These are phyloP conservation scores for Asterochloris erici DNA, from an alignment of 139 green algal species.

Conservation along the genomic window DNA sequence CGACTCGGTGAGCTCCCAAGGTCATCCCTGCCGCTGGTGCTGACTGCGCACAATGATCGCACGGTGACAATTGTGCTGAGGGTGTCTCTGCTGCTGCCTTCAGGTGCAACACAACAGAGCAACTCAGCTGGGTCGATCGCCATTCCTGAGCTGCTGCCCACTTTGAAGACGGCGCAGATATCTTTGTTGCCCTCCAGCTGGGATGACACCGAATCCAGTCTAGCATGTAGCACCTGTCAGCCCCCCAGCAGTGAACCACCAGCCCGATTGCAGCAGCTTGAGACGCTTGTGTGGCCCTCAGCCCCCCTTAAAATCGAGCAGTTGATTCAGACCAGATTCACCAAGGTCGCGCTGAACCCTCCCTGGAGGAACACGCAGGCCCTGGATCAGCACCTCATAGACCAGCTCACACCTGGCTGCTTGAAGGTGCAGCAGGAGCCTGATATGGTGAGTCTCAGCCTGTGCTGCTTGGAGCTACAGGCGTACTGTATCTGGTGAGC, in stretches of 20 bases:
- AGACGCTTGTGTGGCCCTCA: neutral
- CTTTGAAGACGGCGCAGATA: neutral
- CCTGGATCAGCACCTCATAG: neutral
- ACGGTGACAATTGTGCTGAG: neutral
- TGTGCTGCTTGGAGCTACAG: neutral
- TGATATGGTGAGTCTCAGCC: neutral
- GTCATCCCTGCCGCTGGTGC: neutral
- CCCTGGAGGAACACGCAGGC: neutral
- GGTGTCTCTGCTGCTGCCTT: conserved; percentile 7
- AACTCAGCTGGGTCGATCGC: neutral
- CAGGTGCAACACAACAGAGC: neutral
- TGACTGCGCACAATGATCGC: neutral
- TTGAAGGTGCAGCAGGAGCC: neutral
- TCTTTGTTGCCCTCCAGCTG: neutral
- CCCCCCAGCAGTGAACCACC: neutral
- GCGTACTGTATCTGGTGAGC: neutral
- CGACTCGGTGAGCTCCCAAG: neutral
- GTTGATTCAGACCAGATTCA: neutral
- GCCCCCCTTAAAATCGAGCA: neutral
- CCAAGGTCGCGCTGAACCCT: conserved; percentile 3
- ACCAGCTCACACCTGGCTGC: neutral
- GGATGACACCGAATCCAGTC: neutral
- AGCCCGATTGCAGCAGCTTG: neutral
- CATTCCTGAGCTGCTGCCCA: neutral
- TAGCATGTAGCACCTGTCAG: neutral